phyloP scores from a whole-genome alignment of 257 asterid species.

The Paraleonurus japonicus region DNA sequence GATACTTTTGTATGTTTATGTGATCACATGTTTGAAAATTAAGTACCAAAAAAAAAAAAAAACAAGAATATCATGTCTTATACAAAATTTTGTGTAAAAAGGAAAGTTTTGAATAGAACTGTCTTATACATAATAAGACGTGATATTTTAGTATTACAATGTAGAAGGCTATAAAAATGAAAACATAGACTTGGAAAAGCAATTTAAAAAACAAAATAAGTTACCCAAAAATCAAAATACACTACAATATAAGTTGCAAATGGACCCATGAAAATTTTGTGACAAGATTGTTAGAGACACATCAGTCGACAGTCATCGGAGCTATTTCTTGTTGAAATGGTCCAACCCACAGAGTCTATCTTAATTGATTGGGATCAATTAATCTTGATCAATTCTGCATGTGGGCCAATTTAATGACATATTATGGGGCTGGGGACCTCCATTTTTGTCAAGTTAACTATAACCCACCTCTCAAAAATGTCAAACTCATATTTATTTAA shows the following conservation, averaged over 20 bases:
- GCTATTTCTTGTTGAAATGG: constrained; percentile 9
- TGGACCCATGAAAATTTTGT: neutral
- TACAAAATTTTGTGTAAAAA: too few relatives aligned
- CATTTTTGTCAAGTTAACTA: neutral
- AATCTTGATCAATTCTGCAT: constrained; percentile 28
- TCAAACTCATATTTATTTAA: neutral
- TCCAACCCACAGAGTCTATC: constrained; percentile 7
- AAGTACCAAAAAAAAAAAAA: too few relatives aligned
- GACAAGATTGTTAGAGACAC: neutral
- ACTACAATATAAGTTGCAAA: neutral
- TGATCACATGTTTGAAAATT: too few relatives aligned
- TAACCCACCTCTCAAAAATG: neutral
- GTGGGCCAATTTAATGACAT: constrained; percentile 35
- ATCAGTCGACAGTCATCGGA: too few relatives aligned
- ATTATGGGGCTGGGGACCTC: constrained; percentile 23
- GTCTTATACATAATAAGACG: too few relatives aligned
- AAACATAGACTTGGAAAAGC: too few relatives aligned
- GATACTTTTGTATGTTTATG: too few relatives aligned
- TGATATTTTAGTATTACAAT: too few relatives aligned
- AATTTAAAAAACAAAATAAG: neutral
- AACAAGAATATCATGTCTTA: too few relatives aligned
- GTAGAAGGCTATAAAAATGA: too few relatives aligned
- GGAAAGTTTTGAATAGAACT: too few relatives aligned
- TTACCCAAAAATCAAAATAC: neutral
- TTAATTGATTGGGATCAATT: constrained; percentile 21